Percentiles rank a stretch among this genome's conserved stretches.
Evolutionary conservation across 768 basidiomycete genomes (phyloP).

Genomic region (Mycena galopus): DNA sequence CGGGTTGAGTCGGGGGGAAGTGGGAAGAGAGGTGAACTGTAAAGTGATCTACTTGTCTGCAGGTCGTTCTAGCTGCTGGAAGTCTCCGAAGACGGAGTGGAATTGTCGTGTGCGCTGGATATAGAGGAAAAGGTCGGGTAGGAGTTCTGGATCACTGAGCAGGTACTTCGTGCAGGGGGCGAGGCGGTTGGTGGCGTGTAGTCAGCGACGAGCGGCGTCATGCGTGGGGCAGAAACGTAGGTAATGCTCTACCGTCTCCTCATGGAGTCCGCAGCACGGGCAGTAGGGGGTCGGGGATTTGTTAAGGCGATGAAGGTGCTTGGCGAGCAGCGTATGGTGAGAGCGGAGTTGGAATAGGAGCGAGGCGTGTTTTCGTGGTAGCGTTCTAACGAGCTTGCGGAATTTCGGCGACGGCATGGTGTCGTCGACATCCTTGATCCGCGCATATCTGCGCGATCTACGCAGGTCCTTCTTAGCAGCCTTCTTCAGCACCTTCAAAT

Average conservation of each 20-base stretch:
- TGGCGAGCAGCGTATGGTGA: background rate
- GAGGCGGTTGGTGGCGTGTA: too few relatives aligned
- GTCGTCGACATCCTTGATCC: background rate
- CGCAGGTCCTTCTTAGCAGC: background rate
- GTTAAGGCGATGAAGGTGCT: background rate
- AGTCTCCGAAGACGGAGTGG: too few relatives aligned
- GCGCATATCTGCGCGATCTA: background rate
- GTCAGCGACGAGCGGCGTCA: too few relatives aligned
- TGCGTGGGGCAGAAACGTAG: too few relatives aligned
- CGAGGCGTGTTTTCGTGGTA: background rate
- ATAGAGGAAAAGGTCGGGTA: too few relatives aligned
- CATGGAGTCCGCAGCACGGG: background rate
- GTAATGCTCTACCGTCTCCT: background rate
- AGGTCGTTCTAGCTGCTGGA: too few relatives aligned
- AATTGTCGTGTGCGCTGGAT: too few relatives aligned
- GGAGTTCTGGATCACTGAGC: too few relatives aligned
- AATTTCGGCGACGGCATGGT: background rate
- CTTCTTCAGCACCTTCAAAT: background rate
- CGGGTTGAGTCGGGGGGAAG: too few relatives aligned
- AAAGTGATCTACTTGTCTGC: too few relatives aligned
- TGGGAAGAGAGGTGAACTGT: too few relatives aligned
- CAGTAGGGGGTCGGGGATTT: background rate
- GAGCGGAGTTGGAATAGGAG: background rate
- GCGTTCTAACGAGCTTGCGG: background rate
- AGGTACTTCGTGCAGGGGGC: too few relatives aligned